These are phyloP conservation scores for Clonostachys sp. DNA, from an alignment of 2,329 filamentous ascomycete genomes.

Conservation along the genomic window DNA sequence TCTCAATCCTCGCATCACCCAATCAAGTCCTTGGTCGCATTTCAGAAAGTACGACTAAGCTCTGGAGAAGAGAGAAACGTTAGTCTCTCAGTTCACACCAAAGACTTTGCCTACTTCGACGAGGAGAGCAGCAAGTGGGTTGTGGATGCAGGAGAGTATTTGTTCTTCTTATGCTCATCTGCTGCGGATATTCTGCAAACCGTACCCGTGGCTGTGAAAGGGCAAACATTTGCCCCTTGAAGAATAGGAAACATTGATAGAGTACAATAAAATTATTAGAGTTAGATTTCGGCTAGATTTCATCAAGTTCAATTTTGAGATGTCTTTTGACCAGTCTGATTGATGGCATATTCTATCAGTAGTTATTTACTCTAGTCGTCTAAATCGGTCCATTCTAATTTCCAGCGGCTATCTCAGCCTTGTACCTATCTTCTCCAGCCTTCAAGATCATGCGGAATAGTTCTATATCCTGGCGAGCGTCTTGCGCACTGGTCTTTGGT, in stretches of 20 bases:
- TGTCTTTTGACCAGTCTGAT: no score
- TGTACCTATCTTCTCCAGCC: slow-evolving; percentile 1
- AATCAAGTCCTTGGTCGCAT: slow-evolving; percentile 19
- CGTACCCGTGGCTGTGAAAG: neutral
- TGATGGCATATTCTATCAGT: no score
- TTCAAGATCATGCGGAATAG: slow-evolving; percentile 20
- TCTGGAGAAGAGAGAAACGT: slow-evolving; percentile 10
- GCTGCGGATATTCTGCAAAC: slow-evolving; percentile 8
- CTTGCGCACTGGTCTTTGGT: slow-evolving; percentile 18
- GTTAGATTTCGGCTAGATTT: no score
- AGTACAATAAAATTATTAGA: no score
- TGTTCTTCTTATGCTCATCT: slow-evolving; percentile 15
- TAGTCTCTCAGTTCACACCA: slow-evolving; percentile 5
- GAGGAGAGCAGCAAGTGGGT: slow-evolving; percentile 14
- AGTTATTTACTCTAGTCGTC: no score
- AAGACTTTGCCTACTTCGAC: slow-evolving; percentile 21
- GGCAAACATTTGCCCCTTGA: no score
- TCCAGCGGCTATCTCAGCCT: neutral
- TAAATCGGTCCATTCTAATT: neutral
- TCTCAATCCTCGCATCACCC: slow-evolving; percentile 10
- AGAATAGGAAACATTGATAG: no score
- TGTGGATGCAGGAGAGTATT: slow-evolving; percentile 15
- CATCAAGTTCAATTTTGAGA: no score
- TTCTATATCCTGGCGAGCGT: slow-evolving; percentile 21
- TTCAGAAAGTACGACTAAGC: slow-evolving; percentile 16